A percentile compares a stretch with the other conserved stretches of the same genome.
phyloP scores from a whole-genome alignment of 2,329 filamentous ascomycete species.

The Cordyceps cicadae region DNA sequence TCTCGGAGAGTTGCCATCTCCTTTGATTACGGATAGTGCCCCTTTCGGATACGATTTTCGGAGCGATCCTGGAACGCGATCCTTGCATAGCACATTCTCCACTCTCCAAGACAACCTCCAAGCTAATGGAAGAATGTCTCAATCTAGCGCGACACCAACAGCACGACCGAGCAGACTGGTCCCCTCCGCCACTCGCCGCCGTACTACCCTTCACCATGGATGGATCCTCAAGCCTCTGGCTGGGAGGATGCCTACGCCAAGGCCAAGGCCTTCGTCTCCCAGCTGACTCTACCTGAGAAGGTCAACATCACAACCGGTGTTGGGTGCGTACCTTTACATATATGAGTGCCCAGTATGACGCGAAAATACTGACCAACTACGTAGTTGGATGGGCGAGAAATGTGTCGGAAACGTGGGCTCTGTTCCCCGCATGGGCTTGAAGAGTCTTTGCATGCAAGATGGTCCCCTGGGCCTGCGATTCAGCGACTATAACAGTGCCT shows the following conservation, averaged over 20 bases:
- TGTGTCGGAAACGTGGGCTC: conserved; percentile 72
- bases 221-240: conserved; percentile 58
- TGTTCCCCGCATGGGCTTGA: conserved; percentile 61
- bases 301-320: conserved; percentile 91
- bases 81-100: background rate
- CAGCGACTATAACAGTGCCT: conserved; percentile 72
- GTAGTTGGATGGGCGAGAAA: conserved; percentile 45
- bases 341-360: background rate
- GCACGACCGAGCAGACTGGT: background rate
- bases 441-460: conserved; percentile 77
- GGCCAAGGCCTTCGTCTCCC: conserved; percentile 71
- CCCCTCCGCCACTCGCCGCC: conserved; percentile 41
- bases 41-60: background rate
- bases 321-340: conserved; percentile 47
- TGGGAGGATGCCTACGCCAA: conserved; percentile 72
- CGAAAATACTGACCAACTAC: background rate
- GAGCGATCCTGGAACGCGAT: background rate
- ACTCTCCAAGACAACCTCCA: background rate
- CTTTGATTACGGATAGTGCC: background rate
- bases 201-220: conserved; percentile 82
- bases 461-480: conserved; percentile 72
- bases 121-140: background rate
- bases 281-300: conserved; percentile 78
- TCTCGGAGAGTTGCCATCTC: background rate
- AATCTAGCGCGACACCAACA: conserved; percentile 16